A percentile compares a stretch with the other conserved stretches of the same genome.
These are phyloP conservation scores for Piper betle DNA, from an alignment of 164 flowering plant species.

Conservation along the genomic window DNA sequence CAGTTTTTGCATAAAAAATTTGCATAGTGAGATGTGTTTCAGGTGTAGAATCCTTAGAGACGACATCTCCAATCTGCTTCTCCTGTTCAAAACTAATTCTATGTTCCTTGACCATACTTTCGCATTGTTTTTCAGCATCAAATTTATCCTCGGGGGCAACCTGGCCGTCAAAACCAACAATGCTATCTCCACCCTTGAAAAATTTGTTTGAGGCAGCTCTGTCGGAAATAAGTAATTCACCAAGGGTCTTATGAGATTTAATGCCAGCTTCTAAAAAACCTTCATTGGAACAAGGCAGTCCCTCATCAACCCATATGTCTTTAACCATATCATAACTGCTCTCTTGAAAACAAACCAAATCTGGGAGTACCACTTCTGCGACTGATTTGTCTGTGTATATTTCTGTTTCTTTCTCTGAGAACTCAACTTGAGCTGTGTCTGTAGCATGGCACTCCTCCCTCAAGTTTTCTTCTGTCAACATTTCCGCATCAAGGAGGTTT, in stretches of 20 bases:
- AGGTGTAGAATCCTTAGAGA: background rate
- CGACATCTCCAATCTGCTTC: background rate
- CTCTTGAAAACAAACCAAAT: slow-evolving; percentile 35
- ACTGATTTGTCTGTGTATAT: slow-evolving; percentile 36
- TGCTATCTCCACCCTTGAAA: slow-evolving; percentile 7
- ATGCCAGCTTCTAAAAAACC: slow-evolving; percentile 17
- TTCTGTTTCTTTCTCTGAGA: slow-evolving; percentile 19
- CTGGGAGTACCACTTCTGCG: slow-evolving; percentile 30
- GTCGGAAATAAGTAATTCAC: slow-evolving; percentile 10
- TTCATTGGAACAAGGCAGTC: slow-evolving; percentile 30
- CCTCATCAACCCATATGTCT: slow-evolving; percentile 58
- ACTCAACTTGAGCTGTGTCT: slow-evolving; percentile 6
- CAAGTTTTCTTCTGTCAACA: background rate
- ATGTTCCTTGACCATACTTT: background rate
- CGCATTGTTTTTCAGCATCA: background rate
- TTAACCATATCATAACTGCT: slow-evolving; percentile 25
- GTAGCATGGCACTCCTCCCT: slow-evolving; percentile 7
- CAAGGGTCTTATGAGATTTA: slow-evolving; percentile 8
- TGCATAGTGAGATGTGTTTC: background rate
- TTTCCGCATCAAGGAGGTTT: background rate
- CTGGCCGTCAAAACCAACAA: background rate
- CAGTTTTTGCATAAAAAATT: background rate
- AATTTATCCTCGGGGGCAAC: background rate
- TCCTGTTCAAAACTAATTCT: background rate
- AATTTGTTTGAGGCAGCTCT: slow-evolving; percentile 11